A percentile compares a stretch with the other conserved stretches of the same genome.
Conservation (phyloP, 2,329 filamentous ascomycete genomes). For the Dactylellina sp. region DNA sequence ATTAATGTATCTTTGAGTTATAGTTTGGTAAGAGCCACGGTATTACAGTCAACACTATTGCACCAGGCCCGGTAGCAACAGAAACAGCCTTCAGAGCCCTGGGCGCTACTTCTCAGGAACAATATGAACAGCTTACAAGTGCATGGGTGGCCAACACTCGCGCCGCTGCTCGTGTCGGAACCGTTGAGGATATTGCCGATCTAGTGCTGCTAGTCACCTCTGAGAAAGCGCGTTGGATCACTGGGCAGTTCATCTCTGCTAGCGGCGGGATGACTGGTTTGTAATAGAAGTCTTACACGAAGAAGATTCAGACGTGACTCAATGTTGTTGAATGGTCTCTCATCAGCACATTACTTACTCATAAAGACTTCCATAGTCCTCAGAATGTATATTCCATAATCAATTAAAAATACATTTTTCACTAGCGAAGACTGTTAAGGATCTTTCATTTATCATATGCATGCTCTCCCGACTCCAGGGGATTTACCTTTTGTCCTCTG, state of each 20-base stretch:
- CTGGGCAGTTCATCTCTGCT: constrained; percentile 65
- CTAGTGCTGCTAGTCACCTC: constrained; percentile 64
- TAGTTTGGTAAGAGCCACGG: constrained; percentile 63
- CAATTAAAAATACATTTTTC: neutral
- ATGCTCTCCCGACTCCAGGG: no score
- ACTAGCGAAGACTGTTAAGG: neutral
- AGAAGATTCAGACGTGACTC: neutral
- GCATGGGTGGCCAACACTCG: constrained; percentile 60
- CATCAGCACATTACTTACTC: neutral
- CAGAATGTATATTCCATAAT: constrained; percentile 14
- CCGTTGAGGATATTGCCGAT: constrained; percentile 65
- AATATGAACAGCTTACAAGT: constrained; percentile 57
- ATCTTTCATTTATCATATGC: no score
- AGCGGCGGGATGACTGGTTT: constrained; percentile 63
- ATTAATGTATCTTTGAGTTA: constrained; percentile 8
- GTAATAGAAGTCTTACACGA: constrained; percentile 14
- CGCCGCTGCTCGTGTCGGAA: constrained; percentile 63
- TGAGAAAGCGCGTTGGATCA: constrained; percentile 66
- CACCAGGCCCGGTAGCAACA: constrained; percentile 64
- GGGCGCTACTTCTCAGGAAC: constrained; percentile 1
- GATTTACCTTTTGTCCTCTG: no score
- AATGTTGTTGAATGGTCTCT: neutral
- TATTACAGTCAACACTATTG: constrained; percentile 66
- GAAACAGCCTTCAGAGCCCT: constrained; percentile 60
- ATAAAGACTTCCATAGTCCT: neutral